Conservation (phyloP, 331 rosid genomes). For the Phaseolus coccineus region DNA sequence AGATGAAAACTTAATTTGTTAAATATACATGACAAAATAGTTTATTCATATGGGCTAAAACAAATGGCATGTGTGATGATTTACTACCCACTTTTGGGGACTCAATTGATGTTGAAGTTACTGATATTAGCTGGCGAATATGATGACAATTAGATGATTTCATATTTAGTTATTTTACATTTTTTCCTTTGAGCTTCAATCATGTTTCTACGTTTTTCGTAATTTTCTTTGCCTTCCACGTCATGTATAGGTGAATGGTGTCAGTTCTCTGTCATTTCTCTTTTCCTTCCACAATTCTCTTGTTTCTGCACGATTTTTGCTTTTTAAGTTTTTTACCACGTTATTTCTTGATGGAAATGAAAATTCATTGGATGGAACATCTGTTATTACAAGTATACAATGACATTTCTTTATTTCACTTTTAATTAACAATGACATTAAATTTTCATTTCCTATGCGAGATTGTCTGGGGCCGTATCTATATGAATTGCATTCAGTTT, state of each 20-base stretch:
- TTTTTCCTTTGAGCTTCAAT: not conserved
- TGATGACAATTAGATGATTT: constrained; percentile 7
- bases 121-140: constrained; percentile 10
- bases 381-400: constrained; percentile 1
- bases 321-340: not conserved
- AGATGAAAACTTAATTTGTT: constrained; percentile 27
- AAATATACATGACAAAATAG: constrained; percentile 4
- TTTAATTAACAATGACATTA: constrained; percentile 1
- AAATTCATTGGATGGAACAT: not conserved
- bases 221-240: constrained; percentile 9
- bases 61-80: not conserved
- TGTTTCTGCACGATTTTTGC: not conserved
- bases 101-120: constrained; percentile 3
- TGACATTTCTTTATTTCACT: constrained; percentile 31
- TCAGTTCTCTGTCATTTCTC: not conserved
- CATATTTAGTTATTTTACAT: not conserved
- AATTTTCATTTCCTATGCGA: not conserved
- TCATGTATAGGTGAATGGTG: not conserved
- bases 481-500: constrained; percentile 19
- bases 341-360: constrained; percentile 24
- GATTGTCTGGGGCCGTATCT: constrained; percentile 17
- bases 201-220: not conserved
- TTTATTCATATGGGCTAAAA: not conserved
- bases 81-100: constrained; percentile 11
- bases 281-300: constrained; percentile 8